phyloP scores from a whole-genome alignment of 1,139 yeast species.

The Magnusiomyces paraingens region DNA sequence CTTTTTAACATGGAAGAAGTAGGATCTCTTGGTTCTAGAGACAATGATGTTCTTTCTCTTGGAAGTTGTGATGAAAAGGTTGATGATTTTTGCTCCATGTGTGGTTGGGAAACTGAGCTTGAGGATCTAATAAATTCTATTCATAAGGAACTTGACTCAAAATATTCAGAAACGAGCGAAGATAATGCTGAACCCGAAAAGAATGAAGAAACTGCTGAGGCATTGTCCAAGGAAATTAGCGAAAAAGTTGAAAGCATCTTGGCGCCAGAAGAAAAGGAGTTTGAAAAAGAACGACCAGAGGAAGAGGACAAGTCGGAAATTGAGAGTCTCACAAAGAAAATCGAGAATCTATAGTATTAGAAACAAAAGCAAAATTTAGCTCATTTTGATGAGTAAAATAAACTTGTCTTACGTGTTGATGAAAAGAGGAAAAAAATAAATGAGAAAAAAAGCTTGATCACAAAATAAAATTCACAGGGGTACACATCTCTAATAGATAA shows the following conservation, averaged over 20 bases:
- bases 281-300: neutral
- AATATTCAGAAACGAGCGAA: neutral
- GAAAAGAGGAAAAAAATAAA: too few relatives aligned
- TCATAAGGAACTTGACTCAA: neutral
- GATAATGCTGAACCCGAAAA: neutral
- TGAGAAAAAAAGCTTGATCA: too few relatives aligned
- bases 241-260: neutral
- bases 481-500: too few relatives aligned
- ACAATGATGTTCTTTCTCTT: constrained; percentile 52
- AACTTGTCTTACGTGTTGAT: neutral
- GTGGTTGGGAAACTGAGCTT: constrained; percentile 62
- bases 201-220: neutral
- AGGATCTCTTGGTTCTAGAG: constrained; percentile 54
- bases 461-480: too few relatives aligned
- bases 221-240: neutral
- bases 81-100: constrained; percentile 41
- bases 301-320: neutral
- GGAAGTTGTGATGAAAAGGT: constrained; percentile 63
- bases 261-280: neutral
- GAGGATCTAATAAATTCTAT: constrained; percentile 26
- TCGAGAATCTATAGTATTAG: neutral
- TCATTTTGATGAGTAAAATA: neutral
- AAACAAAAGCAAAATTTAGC: too few relatives aligned
- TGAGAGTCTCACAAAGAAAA: neutral
- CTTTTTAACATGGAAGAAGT: constrained; percentile 70